These are phyloP conservation scores for Pulveroboletus sp. DNA, from an alignment of 768 basidiomycete genomes.

Conservation along the genomic window DNA sequence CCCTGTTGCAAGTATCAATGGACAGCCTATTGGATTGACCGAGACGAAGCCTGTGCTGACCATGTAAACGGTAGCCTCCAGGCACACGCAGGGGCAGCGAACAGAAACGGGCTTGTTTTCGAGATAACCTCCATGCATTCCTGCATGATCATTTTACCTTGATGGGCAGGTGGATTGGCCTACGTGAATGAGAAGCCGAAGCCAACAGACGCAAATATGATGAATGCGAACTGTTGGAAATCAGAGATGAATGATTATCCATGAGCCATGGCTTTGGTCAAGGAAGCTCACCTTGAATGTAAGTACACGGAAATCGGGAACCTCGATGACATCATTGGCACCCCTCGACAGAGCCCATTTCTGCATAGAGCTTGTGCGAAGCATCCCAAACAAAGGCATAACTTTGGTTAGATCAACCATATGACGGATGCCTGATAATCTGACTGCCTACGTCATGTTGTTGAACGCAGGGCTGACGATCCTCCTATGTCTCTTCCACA, in stretches of 20 bases:
- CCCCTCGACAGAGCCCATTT: slow-evolving; percentile 16
- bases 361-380: slow-evolving; percentile 15
- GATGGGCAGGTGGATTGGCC: slow-evolving; percentile 10
- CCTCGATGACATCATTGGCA: slow-evolving; percentile 15
- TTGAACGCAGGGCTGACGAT: slow-evolving; percentile 21
- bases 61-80: slow-evolving; percentile 22
- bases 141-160: slow-evolving; percentile 17
- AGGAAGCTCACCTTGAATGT: slow-evolving; percentile 17
- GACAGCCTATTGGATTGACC: not conserved
- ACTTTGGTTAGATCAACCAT: slow-evolving; percentile 10
- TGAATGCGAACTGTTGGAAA: slow-evolving; percentile 16
- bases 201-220: slow-evolving; percentile 20
- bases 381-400: slow-evolving; percentile 21
- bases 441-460: slow-evolving; percentile 18
- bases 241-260: not conserved
- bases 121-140: slow-evolving; percentile 18
- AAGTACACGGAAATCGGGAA: slow-evolving; percentile 10
- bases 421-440: not conserved
- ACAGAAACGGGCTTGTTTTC: slow-evolving; percentile 12
- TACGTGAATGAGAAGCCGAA: slow-evolving; percentile 25
- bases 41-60: slow-evolving; percentile 1
- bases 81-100: slow-evolving; percentile 16
- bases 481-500: slow-evolving; percentile 21
- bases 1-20: slow-evolving; percentile 4
- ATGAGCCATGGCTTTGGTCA: not conserved